Evolutionary conservation across 345 rosid species (phyloP), one percentile per base, ranked within the genome.

Genomic region (Camelina sativa): DNA sequence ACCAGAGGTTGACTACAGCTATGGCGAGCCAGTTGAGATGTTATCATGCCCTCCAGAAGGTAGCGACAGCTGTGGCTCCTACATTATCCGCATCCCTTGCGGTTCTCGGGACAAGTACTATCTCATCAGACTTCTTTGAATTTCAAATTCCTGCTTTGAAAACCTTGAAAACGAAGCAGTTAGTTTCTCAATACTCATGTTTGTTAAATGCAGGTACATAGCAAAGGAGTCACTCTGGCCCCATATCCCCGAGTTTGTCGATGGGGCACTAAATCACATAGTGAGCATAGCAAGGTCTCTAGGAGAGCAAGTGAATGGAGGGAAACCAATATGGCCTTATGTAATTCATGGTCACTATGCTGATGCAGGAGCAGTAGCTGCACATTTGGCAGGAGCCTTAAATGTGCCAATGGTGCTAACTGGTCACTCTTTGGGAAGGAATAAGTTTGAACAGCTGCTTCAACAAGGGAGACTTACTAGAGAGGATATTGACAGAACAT

Each of bases 391-490:
- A 6, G 99, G 97, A 15, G 92, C 96, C 51, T 85, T 95, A 65
- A 92, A 91, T 74, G 97, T 95, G 59, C 99, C 99, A 2, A 95
- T 95, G 99, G 99, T 95, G 67, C 61, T 95, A 63, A 95, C 99
- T 3, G 97, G 99, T 65, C 99, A 91, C 80, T 95, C 99, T 19
- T 92, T 95, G 30, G 97, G 99, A 65, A 86, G 99, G 74, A 91
- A 95, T 85, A 95, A 95, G 84, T 90, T 95, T 7, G 99, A 91
- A 73, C 97, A 90, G 75, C 89, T 95, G 64, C 93, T 95, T 73
- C 88, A 95, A 79, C 96, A 90, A 83, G 98, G 97, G 67, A 84
- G 97, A 6, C 88, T 84, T 58, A 90, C 97, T 4, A 86, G 86
- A 73, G 95, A 88, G 77, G 98, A 94, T 69, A 94, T 91, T 78